Base-by-base conservation (phyloP, 176 grass and related monocot genomes). In the Saccharum spontaneum region DNA sequence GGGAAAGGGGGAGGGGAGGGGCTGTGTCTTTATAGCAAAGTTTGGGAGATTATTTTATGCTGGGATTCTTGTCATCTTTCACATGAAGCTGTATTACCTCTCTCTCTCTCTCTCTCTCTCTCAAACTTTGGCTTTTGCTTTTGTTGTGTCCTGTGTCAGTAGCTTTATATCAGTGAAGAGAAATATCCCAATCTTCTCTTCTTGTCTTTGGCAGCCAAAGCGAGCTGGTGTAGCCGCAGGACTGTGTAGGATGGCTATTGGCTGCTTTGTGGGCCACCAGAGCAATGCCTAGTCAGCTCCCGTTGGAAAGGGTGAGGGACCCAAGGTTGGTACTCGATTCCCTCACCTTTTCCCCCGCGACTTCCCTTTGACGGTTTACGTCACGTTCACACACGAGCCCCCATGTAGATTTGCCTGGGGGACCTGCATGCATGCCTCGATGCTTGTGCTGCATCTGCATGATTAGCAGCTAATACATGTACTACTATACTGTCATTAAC, bases 311-410 rank as follows among this genome's bases (percentile, higher is more conserved):
- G 82, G 76, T 50, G 82, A 77, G 94, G 88, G 89, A 2, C 89
- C 94, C 84, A 88, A 88, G 80, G 91, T 88, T 83, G 88, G 83
- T 90, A 86, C 91, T 80, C 83, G 87, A 69, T 91, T 88, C 81
- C 76, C 43, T 16, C 77, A 71, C 81, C 54, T 88, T 90, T 77
- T 41, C 4, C 2, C 26, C 18, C 6, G 79, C 66, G 71, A 80
- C 77, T 87, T 72, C 85, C 77, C 81, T 87, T 89, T 92, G 86
- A 93, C 89, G 84, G 86, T 95, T 93, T 88, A 93, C 73, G 91
- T 89, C 94, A 96, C 91, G 94, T 96, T 96, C 94, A 96, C 82
- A 91, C 91, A 89, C 94, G 91, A 80, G 22, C 73, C 91, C 80
- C 91, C 45, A 97, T 90, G 89, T 91, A 86, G 94, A 97, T 97